Evolutionary conservation across 169 alveolate species (phyloP).

Genomic region (Cryptosporidium ubiquitum): DNA sequence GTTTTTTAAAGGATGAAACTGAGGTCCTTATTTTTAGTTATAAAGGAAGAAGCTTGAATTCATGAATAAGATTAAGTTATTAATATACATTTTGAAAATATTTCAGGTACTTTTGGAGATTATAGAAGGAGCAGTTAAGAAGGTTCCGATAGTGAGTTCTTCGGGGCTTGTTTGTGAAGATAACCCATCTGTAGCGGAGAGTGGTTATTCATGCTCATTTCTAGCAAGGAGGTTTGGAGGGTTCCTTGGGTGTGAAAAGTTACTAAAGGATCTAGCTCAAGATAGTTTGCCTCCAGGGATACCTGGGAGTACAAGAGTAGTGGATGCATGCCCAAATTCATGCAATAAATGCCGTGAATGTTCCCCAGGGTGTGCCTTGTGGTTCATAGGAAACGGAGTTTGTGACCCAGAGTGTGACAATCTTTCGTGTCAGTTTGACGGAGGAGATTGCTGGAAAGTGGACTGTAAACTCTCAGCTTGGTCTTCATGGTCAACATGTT

Average conservation of each 20-base stretch:
- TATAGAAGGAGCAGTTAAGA: slow-evolving; percentile 6
- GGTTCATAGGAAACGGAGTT: slow-evolving; percentile 81
- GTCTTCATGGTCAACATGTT: slow-evolving; percentile 73
- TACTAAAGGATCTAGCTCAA: slow-evolving; percentile 76
- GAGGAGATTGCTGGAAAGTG: slow-evolving; percentile 82
- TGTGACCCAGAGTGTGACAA: slow-evolving; percentile 80
- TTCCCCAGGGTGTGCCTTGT: slow-evolving; percentile 81
- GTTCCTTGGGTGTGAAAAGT: slow-evolving; percentile 78
- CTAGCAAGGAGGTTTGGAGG: slow-evolving; percentile 79
- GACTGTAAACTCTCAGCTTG: slow-evolving; percentile 77
- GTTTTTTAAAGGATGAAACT: not conserved
- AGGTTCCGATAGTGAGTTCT: slow-evolving; percentile 46
- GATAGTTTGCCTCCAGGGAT: slow-evolving; percentile 77
- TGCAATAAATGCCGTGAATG: slow-evolving; percentile 81
- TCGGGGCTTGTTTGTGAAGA: slow-evolving; percentile 79
- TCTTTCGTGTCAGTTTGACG: slow-evolving; percentile 79
- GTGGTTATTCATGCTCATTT: slow-evolving; percentile 78
- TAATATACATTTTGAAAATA: not conserved
- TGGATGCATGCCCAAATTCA: slow-evolving; percentile 80
- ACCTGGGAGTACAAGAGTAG: slow-evolving; percentile 79
- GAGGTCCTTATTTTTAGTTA: not conserved
- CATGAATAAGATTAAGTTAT: slow-evolving; percentile 1
- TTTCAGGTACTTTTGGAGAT: not conserved
- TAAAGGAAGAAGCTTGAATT: slow-evolving; percentile 12
- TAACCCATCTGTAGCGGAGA: slow-evolving; percentile 77